Conservation (phyloP, 768 basidiomycete genomes). For the Multifurca ochricompacta region DNA sequence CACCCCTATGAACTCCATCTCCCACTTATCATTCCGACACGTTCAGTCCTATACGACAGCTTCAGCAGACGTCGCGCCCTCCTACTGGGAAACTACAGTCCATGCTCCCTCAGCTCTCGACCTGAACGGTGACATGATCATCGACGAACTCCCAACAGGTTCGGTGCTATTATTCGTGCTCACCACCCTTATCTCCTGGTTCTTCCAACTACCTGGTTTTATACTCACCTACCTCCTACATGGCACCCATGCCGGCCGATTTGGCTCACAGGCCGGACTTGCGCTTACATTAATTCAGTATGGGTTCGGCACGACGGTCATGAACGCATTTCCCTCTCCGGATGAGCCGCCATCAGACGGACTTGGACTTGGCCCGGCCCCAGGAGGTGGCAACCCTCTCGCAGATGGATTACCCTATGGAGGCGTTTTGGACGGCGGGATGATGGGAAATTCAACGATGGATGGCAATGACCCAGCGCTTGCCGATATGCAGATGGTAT, state of each 20-base stretch:
- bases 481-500: slow-evolving; percentile 3
- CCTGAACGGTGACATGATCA: slow-evolving; percentile 59
- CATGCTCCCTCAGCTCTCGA: slow-evolving; percentile 61
- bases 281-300: slow-evolving; percentile 92
- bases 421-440: neutral
- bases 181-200: slow-evolving; percentile 81
- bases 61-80: slow-evolving; percentile 81
- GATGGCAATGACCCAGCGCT: neutral
- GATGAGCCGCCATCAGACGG: neutral
- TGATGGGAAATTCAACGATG: slow-evolving; percentile 16
- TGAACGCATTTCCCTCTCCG: slow-evolving; percentile 22
- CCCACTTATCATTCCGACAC: neutral
- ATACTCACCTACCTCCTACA: slow-evolving; percentile 88
- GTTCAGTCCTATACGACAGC: slow-evolving; percentile 78
- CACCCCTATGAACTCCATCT: neutral
- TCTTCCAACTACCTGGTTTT: slow-evolving; percentile 96
- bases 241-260: slow-evolving; percentile 88
- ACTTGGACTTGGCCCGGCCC: neutral
- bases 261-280: slow-evolving; percentile 90
- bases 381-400: neutral
- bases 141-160: slow-evolving; percentile 88
- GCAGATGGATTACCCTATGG: slow-evolving; percentile 2
- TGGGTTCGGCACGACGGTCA: slow-evolving; percentile 61
- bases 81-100: slow-evolving; percentile 96
- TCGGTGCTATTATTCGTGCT: slow-evolving; percentile 62